These are phyloP conservation scores for Fomitopsis pulvina DNA, from an alignment of 768 basidiomycete genomes.

Conservation along the genomic window DNA sequence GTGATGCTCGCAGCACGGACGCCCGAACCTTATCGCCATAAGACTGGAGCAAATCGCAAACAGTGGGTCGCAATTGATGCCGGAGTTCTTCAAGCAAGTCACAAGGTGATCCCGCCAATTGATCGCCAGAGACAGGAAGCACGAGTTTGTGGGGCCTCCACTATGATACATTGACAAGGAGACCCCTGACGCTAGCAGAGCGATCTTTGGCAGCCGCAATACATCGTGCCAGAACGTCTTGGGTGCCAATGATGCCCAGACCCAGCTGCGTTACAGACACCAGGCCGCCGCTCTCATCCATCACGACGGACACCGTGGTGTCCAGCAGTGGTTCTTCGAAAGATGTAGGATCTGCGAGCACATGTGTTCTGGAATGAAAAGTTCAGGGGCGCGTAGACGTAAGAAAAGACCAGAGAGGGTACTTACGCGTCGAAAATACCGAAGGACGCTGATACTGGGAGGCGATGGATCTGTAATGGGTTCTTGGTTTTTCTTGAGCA, in stretches of 20 bases:
- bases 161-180: not conserved
- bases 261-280: conserved; percentile 53
- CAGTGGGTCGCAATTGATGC: no score
- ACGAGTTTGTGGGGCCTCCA: not conserved
- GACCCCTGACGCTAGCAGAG: not conserved
- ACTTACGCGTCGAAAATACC: conserved; percentile 80
- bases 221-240: conserved; percentile 32
- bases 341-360: conserved; percentile 80
- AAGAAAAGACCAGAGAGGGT: not conserved
- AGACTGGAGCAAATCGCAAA: no score
- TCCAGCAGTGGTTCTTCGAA: conserved; percentile 88
- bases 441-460: conserved; percentile 55
- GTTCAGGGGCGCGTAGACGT: not conserved
- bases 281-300: conserved; percentile 44
- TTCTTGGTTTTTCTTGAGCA: conserved; percentile 47
- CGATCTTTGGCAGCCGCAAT: conserved; percentile 30
- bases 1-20: no score
- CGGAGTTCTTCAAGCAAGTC: no score
- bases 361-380: conserved; percentile 37
- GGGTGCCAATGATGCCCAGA: conserved; percentile 27
- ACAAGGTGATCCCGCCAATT: no score
- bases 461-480: conserved; percentile 41
- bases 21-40: no score
- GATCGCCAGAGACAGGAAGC: no score
- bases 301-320: conserved; percentile 56